These are phyloP conservation scores for Musa beccarii DNA, from an alignment of 176 grass and related monocot species.

Conservation along the genomic window DNA sequence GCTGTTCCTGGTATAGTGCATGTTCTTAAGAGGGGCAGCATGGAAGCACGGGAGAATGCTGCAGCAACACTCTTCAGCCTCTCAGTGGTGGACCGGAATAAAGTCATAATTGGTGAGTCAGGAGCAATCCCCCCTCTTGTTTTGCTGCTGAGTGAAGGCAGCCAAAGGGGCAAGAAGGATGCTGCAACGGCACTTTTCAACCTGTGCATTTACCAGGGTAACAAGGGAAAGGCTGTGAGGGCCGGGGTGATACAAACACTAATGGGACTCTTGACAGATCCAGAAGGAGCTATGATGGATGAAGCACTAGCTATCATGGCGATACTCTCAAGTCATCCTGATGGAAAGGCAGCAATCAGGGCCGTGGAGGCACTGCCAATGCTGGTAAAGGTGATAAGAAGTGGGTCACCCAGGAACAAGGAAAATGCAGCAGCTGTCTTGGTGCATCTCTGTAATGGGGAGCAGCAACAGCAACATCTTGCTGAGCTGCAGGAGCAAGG, in stretches of 20 bases:
- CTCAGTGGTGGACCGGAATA: constrained; percentile 18
- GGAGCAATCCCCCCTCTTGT: constrained; percentile 17
- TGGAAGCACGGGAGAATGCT: constrained; percentile 24
- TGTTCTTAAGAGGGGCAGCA: constrained; percentile 16
- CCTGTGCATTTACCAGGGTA: constrained; percentile 22
- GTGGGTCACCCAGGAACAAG: constrained; percentile 17
- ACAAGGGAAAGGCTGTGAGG: constrained; percentile 16
- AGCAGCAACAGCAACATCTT: constrained; percentile 14
- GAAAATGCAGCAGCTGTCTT: constrained; percentile 25
- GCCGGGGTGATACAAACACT: constrained; percentile 9
- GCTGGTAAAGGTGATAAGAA: constrained; percentile 8
- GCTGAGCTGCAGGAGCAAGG: constrained; percentile 13
- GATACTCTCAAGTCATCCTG: constrained; percentile 17
- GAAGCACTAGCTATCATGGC: constrained; percentile 18
- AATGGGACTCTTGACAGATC: constrained; percentile 11
- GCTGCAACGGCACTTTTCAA: constrained; percentile 22
- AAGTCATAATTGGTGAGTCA: constrained; percentile 18
- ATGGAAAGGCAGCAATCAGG: constrained; percentile 7
- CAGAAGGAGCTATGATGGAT: constrained; percentile 9
- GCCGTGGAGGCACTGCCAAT: constrained; percentile 7
- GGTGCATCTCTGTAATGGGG: constrained; percentile 14
- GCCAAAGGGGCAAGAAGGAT: constrained; percentile 22
- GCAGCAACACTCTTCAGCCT: constrained; percentile 19
- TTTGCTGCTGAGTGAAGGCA: constrained; percentile 11
- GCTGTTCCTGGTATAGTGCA: constrained; percentile 18